phyloP scores from a whole-genome alignment of 225 moss, liverwort and hornwort species.

The Sphagnum contortum region DNA sequence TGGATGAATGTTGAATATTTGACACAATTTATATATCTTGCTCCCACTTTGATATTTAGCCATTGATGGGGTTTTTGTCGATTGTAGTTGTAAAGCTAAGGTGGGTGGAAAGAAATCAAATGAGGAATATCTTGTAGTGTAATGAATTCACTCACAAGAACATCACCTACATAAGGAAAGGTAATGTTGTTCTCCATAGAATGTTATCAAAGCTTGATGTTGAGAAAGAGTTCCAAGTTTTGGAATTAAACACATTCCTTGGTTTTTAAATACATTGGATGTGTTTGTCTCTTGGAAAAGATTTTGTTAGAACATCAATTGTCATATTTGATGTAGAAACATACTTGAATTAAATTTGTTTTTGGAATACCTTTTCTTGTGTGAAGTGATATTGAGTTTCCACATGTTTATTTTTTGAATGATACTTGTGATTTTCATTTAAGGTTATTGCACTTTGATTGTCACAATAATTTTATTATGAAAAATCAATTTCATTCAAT shows the following conservation, averaged over 20 bases:
- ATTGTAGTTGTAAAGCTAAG: too few relatives aligned
- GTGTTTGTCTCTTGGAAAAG: slow-evolving; percentile 5
- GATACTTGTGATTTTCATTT: slow-evolving; percentile 1
- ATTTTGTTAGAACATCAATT: neutral
- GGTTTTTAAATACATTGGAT: neutral
- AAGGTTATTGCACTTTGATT: slow-evolving; percentile 6
- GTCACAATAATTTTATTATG: neutral
- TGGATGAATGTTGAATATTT: too few relatives aligned
- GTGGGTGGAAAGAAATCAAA: too few relatives aligned
- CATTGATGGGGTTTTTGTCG: too few relatives aligned
- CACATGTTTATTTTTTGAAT: slow-evolving; percentile 5
- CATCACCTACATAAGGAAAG: too few relatives aligned
- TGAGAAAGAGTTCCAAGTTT: neutral
- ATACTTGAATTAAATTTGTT: slow-evolving; percentile 1
- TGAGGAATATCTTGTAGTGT: too few relatives aligned
- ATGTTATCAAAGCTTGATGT: too few relatives aligned
- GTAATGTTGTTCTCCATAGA: too few relatives aligned
- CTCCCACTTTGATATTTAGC: too few relatives aligned
- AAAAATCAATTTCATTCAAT: neutral
- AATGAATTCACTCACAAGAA: too few relatives aligned
- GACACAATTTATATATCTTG: too few relatives aligned
- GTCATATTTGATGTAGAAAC: neutral
- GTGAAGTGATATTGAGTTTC: slow-evolving; percentile 6
- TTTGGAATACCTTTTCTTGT: neutral
- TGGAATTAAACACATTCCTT: slow-evolving; percentile 1